Base-by-base conservation (phyloP, 495 filamentous ascomycete genomes). In the Cercophora samala region DNA sequence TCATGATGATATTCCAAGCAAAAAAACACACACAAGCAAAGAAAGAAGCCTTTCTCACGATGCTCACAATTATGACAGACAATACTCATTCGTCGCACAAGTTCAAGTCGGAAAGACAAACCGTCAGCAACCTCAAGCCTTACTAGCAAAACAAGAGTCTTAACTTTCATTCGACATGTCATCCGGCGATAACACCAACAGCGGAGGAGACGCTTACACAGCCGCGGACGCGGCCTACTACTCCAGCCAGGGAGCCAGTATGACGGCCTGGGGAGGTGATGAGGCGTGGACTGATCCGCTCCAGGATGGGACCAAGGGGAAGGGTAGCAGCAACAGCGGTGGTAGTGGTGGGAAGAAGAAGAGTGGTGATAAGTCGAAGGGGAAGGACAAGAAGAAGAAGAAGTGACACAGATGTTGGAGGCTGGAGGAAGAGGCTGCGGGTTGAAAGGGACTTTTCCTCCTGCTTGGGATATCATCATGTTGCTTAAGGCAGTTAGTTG, bases 231-330 rank as follows among this genome's bases (percentile, higher is more conserved):
- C 53, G 6, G 53, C 53, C 2, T 19, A 23, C 5, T 56, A 56
- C 22, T 56, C 53, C 13, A 56, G 53, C 22, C 53, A 56, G 11
- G 53, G 53, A 13, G 53, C 53, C n/a, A 56, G 53, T 18, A 56
- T 56, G 53, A 56, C 53, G 5, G 53, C 53, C n/a, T 21, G n/a
- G 53, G 19, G 53, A 8, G 22, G 53, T 23, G 53, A 56, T 23
- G n/a, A 56, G 53, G 22, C 53, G 5, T 56, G 53, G 53, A 56
- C 18, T 21, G 22, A 56, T 56, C 53, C 53, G n/a, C 53, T 56
- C 3, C 8, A 23, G n/a, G 53, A 23, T 23, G n/a, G 53, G 6
- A 56, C n/a, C 17, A 21, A 19, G 53, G 53, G 53, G 6, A 23
- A 23, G n/a, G 53, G n/a, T 21, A 54, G 52, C 52, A 18, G 17